Percentiles rank a stretch among this genome's conserved stretches.
Conservation (phyloP, 2,329 filamentous ascomycete species). For the Fusarium nurragi region DNA sequence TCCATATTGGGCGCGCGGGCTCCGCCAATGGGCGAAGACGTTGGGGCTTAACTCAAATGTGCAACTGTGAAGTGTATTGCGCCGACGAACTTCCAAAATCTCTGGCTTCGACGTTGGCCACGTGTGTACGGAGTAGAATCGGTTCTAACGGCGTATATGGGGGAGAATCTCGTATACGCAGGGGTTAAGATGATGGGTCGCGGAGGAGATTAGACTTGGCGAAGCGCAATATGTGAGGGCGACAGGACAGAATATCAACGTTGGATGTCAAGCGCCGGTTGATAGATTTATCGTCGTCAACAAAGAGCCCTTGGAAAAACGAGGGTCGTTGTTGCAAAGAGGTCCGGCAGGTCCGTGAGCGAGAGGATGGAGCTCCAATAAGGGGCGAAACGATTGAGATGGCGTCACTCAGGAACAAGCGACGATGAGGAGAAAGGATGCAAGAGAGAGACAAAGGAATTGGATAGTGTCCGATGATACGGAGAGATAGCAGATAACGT, state of each 20-base stretch:
- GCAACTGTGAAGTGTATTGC: background rate
- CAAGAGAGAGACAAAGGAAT: slow-evolving; percentile 28
- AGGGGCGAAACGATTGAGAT: slow-evolving; percentile 33
- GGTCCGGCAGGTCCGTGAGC: slow-evolving; percentile 22
- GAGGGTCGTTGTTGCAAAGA: slow-evolving; percentile 29
- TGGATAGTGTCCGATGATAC: slow-evolving; percentile 26
- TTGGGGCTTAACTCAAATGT: slow-evolving; percentile 20
- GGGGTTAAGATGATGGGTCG: slow-evolving; percentile 6
- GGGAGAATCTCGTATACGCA: slow-evolving; percentile 32
- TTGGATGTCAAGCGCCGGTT: slow-evolving; percentile 17
- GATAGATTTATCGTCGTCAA: slow-evolving; percentile 4
- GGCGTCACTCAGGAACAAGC: slow-evolving; percentile 33
- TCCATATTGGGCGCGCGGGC: slow-evolving; percentile 41
- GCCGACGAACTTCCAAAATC: background rate
- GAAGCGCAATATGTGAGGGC: slow-evolving; percentile 6
- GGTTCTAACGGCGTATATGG: slow-evolving; percentile 1
- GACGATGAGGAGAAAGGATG: slow-evolving; percentile 27
- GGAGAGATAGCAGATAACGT: slow-evolving; percentile 9
- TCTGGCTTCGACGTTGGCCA: background rate
- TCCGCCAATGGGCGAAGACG: slow-evolving; percentile 41
- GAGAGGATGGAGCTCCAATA: slow-evolving; percentile 29
- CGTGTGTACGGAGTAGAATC: slow-evolving; percentile 2
- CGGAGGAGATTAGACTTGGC: slow-evolving; percentile 13
- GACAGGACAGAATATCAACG: background rate
- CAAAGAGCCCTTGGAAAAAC: slow-evolving; percentile 26